Conservation (phyloP, 139 green algal species). For the Chlamydomonas sp. region DNA sequence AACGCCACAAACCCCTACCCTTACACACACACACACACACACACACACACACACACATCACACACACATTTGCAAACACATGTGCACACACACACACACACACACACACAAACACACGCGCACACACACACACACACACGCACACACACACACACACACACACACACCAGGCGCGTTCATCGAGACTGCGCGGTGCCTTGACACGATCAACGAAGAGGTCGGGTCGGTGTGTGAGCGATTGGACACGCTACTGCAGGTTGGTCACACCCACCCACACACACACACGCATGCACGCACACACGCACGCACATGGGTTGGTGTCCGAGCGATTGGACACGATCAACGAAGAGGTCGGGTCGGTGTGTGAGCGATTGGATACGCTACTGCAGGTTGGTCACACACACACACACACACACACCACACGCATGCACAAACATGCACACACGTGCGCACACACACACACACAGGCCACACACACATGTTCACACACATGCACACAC, state of each 20-base stretch:
- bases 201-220: constrained; percentile 37
- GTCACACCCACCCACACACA: not conserved
- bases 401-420: not conserved
- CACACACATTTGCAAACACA: too few relatives aligned
- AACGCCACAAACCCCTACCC: too few relatives aligned
- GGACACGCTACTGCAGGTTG: constrained; percentile 31
- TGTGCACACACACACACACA: too few relatives aligned
- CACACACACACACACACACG: not conserved
- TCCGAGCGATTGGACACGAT: constrained; percentile 24
- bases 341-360: constrained; percentile 30
- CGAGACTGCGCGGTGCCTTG: constrained; percentile 35
- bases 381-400: constrained; percentile 25
- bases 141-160: too few relatives aligned
- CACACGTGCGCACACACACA: not conserved
- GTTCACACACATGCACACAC: too few relatives aligned
- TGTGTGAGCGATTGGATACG: constrained; percentile 31
- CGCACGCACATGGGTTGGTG: not conserved
- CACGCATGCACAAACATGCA: not conserved
- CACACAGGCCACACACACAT: too few relatives aligned
- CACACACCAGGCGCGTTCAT: constrained; percentile 47
- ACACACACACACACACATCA: too few relatives aligned
- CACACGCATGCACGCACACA: not conserved
- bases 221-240: constrained; percentile 28
- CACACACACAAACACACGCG: too few relatives aligned
- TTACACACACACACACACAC: too few relatives aligned